Base-by-base conservation (phyloP, 2,329 filamentous ascomycete species). In the Botrytis tulipae region DNA sequence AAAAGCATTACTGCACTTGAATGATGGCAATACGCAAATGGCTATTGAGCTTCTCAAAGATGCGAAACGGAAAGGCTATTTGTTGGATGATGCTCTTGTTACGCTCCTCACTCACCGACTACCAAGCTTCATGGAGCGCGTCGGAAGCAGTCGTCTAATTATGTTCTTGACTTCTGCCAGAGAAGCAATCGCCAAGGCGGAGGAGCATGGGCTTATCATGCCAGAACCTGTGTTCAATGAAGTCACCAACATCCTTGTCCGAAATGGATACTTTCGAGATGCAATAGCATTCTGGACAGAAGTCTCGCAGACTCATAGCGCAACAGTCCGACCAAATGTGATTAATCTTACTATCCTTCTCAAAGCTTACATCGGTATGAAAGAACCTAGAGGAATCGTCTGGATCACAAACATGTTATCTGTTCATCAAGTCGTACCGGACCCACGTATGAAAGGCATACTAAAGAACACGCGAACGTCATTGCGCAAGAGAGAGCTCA, bases 201-300 rank as follows among this genome's bases (percentile, higher is more conserved):
- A 79, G 32, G 69, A 77, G 8, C 70, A 70, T 46, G 76, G 76
- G 0, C 70, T 80, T n/a, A 67, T 65, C 5, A 62, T 81, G 14
- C 74, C 79, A 44, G 69, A 73, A 29, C 18, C 29, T 37, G 74
- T 80, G 10, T 72, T 80, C 6, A 80, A 78, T 22, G 77, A 80
- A 37, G 75, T 77, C 3, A 75, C 77, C 16, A 79, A 76, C 51
- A 72, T 76, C 44, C 76, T 82, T 20, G 75, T 78, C 18, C 74
- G 67, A 40, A 72, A 70, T 25, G 75, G 77, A 4, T 48, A 72
- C 8, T 74, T 73, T 62, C 71, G 65, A 9, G 59, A 74, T n/a
- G 79, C 79, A n/a, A 68, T 80, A 40, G 74, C 78, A 32, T 76
- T 81, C 25, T 82, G 79, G 80, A 73, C 74, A 10, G 73, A 74